These are phyloP conservation scores for Euphorbia tirucalli DNA, from an alignment of 345 rosid species.

Conservation along the genomic window DNA sequence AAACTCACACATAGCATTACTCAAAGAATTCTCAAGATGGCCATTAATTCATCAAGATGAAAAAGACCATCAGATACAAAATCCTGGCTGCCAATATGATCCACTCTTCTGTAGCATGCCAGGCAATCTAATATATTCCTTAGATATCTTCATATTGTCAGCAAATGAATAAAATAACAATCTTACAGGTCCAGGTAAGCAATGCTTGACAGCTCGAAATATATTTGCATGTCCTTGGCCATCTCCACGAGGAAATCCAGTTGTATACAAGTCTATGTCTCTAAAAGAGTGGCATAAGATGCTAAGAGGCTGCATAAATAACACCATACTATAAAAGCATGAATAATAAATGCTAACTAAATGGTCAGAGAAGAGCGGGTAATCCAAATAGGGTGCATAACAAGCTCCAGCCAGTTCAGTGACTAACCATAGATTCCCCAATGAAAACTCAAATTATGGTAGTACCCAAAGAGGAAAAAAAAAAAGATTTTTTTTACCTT, in stretches of 20 bases:
- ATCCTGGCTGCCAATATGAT: not conserved
- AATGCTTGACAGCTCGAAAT: slow-evolving; percentile 86
- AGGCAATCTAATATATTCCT: not conserved
- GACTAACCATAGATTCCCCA: slow-evolving; percentile 1
- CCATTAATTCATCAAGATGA: slow-evolving; percentile 13
- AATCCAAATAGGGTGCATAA: not conserved
- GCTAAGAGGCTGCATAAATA: slow-evolving; percentile 77
- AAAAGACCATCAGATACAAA: slow-evolving; percentile 13
- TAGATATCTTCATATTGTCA: slow-evolving; percentile 14
- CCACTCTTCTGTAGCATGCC: slow-evolving; percentile 7
- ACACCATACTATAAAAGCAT: slow-evolving; percentile 7
- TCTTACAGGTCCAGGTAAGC: slow-evolving; percentile 97
- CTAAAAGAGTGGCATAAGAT: slow-evolving; percentile 77
- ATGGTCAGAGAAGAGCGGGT: not conserved
- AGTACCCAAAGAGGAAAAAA: slow-evolving; percentile 7
- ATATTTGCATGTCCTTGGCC: slow-evolving; percentile 80
- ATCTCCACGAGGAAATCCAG: slow-evolving; percentile 86
- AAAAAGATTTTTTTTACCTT: slow-evolving; percentile 43
- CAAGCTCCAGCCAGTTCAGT: not conserved
- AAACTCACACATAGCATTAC: not conserved
- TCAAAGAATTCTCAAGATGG: slow-evolving; percentile 10
- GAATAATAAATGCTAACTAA: slow-evolving; percentile 2
- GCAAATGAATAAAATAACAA: slow-evolving; percentile 16
- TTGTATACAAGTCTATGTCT: slow-evolving; percentile 76
- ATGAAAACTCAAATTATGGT: not conserved